Evolutionary conservation across 116 monocot species (phyloP), one percentile per base, ranked within the genome.

Genomic region (Zostera marina): DNA sequence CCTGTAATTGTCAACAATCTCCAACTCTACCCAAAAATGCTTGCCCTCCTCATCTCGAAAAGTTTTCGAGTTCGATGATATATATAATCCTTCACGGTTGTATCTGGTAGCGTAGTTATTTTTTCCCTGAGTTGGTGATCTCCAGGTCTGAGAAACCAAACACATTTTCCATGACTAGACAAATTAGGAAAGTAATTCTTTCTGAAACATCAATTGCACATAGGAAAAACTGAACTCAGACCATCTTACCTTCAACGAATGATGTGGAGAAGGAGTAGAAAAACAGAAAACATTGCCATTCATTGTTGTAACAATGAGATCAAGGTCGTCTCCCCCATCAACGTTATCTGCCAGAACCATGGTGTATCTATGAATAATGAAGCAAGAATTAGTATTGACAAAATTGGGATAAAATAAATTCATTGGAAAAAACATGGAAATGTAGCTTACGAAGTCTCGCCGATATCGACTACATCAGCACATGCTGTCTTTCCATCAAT

Each of bases 241-340:
- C 13, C 32, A 13, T 21, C 26, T 5, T 41, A 81, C 98, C 90
- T 98, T 98, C 25, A 98, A 71, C 40, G 98, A 86, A 74, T 90
- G 85, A 54, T 98, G 90, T 2, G 77, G 82, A 2, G 83, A 74
- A 15, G 90, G 72, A 38, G 90, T 86, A 3, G 90, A 90, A 61
- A 98, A 98, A 66, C 98, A 98, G 58, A 86, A 86, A 0, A 90
- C 90, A 66, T 98, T 98, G 69, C 98, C 98, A 77, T 98, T 98
- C 98, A 98, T 98, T 53, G 98, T 98, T 16, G 83, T 66, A 42
- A 98, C 90, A 65, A 98, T 72, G 59, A 98, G 80, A 76, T 98
- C 98, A 44, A 98, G 85, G 70, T 98, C 96, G 68, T 98, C 96
- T 68, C 96, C 96, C 74, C 96, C 96, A 77, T 98, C 96, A 69